These are phyloP conservation scores for Eucalyptus tenuipes DNA, from an alignment of 345 rosid species.

Conservation along the genomic window DNA sequence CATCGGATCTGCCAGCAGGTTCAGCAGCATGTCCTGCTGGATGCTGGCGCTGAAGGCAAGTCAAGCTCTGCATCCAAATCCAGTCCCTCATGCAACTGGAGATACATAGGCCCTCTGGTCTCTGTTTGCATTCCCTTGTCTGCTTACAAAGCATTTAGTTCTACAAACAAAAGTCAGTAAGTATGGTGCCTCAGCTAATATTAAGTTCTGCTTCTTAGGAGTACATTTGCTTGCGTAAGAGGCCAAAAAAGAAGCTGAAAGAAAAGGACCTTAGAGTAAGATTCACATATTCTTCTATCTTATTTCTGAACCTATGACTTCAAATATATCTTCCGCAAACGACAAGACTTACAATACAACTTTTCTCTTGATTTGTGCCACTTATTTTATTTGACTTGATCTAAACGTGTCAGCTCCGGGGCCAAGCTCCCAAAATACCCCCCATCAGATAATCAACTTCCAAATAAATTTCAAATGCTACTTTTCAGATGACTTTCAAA, in stretches of 20 bases:
- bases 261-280: neutral
- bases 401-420: neutral
- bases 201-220: neutral
- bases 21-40: neutral
- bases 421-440: neutral
- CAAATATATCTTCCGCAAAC: neutral
- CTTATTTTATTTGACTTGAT: neutral
- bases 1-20: neutral
- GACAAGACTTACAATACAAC: neutral
- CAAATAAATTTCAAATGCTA: neutral
- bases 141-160: slow-evolving; percentile 83
- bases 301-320: neutral
- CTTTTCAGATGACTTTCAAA: neutral
- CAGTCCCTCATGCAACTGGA: slow-evolving; percentile 70
- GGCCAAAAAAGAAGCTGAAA: neutral
- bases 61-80: slow-evolving; percentile 18
- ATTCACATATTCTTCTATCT: neutral
- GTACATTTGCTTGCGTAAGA: neutral
- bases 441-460: neutral
- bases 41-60: neutral
- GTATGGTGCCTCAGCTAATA: neutral
- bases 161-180: slow-evolving; percentile 15
- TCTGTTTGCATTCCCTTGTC: slow-evolving; percentile 82
- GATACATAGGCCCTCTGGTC: slow-evolving; percentile 71
- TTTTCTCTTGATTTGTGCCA: neutral